These are phyloP conservation scores for Cercospora janseana DNA, from an alignment of 2,329 filamentous ascomycete genomes.

Conservation along the genomic window DNA sequence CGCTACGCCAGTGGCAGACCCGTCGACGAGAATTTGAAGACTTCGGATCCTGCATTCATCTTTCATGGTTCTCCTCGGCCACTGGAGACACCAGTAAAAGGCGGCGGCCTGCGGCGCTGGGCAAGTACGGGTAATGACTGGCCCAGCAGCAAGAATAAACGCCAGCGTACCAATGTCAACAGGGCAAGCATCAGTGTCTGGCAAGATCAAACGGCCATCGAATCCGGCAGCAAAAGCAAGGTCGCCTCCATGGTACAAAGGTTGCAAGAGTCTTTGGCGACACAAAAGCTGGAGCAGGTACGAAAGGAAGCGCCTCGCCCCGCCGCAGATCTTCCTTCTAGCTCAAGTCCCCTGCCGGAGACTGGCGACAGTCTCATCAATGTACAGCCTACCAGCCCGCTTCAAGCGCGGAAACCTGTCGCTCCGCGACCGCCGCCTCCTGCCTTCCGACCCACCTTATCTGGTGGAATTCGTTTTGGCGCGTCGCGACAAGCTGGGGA, in stretches of 20 bases:
- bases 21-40: constrained; percentile 40
- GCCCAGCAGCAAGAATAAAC: constrained; percentile 43
- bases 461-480: constrained; percentile 22
- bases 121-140: constrained; percentile 53
- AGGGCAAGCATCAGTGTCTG: constrained; percentile 38
- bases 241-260: constrained; percentile 43
- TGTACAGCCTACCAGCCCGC: constrained; percentile 22
- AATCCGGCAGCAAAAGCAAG: constrained; percentile 33
- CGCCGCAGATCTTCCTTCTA: constrained; percentile 41
- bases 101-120: constrained; percentile 50
- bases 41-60: constrained; percentile 44
- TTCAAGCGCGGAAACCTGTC: constrained; percentile 21
- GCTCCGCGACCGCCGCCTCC: constrained; percentile 18
- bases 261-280: constrained; percentile 47
- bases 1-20: constrained; percentile 42
- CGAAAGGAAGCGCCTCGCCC: constrained; percentile 14
- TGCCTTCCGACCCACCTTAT: constrained; percentile 19
- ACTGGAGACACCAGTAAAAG: constrained; percentile 45
- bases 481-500: constrained; percentile 19
- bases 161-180: constrained; percentile 37
- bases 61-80: constrained; percentile 49
- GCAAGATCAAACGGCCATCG: constrained; percentile 38
- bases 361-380: constrained; percentile 22
- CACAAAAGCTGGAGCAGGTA: constrained; percentile 33
- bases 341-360: constrained; percentile 49